Percentiles rank a stretch among this genome's conserved stretches.
Evolutionary conservation across 2,329 filamentous ascomycete genomes (phyloP).

Genomic region (Colletotrichum nymphaeae): DNA sequence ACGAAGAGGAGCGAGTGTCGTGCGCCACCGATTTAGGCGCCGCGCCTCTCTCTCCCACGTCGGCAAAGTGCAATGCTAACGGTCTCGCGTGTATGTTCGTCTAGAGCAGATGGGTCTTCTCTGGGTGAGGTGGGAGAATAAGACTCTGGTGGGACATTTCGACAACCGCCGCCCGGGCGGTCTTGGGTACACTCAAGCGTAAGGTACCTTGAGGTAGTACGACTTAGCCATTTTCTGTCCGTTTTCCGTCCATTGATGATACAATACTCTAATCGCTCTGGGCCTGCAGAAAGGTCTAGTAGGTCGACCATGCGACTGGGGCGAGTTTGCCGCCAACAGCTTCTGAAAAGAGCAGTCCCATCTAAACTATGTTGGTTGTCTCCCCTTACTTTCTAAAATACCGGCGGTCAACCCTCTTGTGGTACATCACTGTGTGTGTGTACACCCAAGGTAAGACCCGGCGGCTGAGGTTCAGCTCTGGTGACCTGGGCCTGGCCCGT

Average conservation of each 20-base stretch:
- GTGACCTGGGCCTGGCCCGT: too few relatives aligned
- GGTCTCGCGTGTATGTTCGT: background rate
- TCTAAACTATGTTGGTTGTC: too few relatives aligned
- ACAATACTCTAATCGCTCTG: background rate
- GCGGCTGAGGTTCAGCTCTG: background rate
- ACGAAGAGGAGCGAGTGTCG: too few relatives aligned
- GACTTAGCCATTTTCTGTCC: background rate
- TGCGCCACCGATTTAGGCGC: background rate
- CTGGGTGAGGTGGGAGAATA: background rate
- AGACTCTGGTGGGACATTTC: background rate
- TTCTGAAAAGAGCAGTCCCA: background rate
- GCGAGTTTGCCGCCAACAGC: background rate
- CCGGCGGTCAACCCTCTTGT: background rate
- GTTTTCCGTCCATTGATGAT: background rate
- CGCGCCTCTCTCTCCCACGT: background rate
- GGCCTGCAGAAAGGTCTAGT: background rate
- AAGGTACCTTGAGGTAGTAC: too few relatives aligned
- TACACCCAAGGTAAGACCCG: background rate
- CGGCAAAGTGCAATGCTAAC: background rate
- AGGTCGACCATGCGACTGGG: background rate
- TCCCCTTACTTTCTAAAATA: background rate
- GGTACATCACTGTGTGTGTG: too few relatives aligned
- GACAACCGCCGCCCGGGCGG: background rate
- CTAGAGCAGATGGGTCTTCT: background rate
- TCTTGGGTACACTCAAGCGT: background rate